Conservation (phyloP, 306 rosid genomes). For the Lupinus albus region DNA sequence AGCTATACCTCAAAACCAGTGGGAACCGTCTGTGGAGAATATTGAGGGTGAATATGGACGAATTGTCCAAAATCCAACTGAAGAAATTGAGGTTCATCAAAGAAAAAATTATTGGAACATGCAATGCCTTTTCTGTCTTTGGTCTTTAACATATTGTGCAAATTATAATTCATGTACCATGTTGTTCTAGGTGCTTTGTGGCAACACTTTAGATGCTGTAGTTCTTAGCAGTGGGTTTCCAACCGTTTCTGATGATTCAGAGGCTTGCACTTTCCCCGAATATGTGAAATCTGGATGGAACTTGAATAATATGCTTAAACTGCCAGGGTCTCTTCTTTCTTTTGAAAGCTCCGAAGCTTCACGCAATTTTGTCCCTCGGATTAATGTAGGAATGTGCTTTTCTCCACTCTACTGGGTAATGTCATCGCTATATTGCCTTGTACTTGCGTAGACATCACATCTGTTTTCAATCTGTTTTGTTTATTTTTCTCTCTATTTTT, state of each 20-base stretch:
- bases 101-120: conserved; percentile 14
- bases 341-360: conserved; percentile 64
- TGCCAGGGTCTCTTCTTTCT: conserved; percentile 79
- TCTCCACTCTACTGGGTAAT: conserved; percentile 75
- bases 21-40: conserved; percentile 71
- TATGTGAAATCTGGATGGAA: conserved; percentile 77
- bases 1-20: conserved; percentile 39
- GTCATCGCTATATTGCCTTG: conserved; percentile 24
- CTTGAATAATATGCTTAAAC: conserved; percentile 59
- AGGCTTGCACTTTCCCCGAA: conserved; percentile 42
- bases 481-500: conserved; percentile 9
- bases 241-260: conserved; percentile 40
- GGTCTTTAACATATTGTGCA: conserved; percentile 38
- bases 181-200: conserved; percentile 62
- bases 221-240: conserved; percentile 75
- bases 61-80: conserved; percentile 74
- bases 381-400: conserved; percentile 86
- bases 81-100: conserved; percentile 74
- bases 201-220: conserved; percentile 48
- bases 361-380: conserved; percentile 48
- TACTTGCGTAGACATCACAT: conserved; percentile 1
- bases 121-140: conserved; percentile 38
- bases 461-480: conserved; percentile 16
- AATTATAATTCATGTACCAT: conserved; percentile 38
- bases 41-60: conserved; percentile 82